phyloP scores from a whole-genome alignment of 352 stramenopile species.

The Elongisporangium anandrum region DNA sequence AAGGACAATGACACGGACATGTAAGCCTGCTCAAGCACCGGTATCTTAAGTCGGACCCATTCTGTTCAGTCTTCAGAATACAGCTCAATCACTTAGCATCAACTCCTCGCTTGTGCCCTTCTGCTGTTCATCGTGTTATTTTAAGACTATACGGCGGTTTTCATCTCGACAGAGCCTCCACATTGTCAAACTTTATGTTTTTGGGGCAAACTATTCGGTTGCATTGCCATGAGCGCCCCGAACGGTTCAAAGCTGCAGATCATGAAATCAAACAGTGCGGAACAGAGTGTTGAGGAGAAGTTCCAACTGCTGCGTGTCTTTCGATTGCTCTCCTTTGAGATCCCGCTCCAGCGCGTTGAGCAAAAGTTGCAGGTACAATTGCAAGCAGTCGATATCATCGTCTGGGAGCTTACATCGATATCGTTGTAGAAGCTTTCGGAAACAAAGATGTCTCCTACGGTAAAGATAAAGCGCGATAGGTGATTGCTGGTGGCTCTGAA shows the following conservation, averaged over 20 bases:
- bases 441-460: constrained; percentile 5
- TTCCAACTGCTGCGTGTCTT: constrained; percentile 73
- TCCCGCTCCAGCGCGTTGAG: constrained; percentile 49
- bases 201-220: background rate
- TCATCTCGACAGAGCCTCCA: background rate
- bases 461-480: background rate
- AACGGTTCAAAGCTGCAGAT: background rate
- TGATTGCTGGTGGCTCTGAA: too few species aligned
- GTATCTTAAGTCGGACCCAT: too few species aligned
- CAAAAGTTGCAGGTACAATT: constrained; percentile 57
- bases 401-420: constrained; percentile 11
- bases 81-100: background rate
- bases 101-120: too few species aligned
- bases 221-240: background rate
- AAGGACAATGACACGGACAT: constrained; percentile 56
- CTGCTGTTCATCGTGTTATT: too few species aligned
- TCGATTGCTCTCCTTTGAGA: constrained; percentile 60
- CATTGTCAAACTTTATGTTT: too few species aligned
- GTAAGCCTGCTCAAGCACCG: constrained; percentile 12
- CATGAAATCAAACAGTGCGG: constrained; percentile 13
- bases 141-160: too few species aligned
- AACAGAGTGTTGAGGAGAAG: constrained; percentile 69
- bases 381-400: too few species aligned
- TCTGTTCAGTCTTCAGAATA: constrained; percentile 2
- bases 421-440: constrained; percentile 5